Percentiles rank a stretch among this genome's conserved stretches.
Conservation (phyloP, 371 early-diverging fungal species). For the Funneliformis caledonium region DNA sequence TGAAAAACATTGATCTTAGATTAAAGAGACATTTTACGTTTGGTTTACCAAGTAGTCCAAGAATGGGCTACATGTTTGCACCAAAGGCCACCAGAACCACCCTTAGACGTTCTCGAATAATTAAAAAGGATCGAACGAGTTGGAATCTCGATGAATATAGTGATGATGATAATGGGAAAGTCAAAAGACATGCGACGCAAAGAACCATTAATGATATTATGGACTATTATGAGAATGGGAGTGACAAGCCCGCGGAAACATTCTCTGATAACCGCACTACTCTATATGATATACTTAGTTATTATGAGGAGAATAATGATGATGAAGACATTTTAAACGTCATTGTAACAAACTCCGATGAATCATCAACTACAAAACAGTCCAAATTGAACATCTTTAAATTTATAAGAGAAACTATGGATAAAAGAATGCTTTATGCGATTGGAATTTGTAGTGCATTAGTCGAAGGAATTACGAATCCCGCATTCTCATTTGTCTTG, state of each 20-base stretch:
- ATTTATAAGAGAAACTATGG: neutral
- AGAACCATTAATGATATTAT: neutral
- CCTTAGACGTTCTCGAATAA: neutral
- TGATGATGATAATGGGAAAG: neutral
- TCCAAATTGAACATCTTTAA: neutral
- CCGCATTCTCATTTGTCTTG: slow-evolving; percentile 20
- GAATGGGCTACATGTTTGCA: neutral
- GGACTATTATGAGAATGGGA: neutral
- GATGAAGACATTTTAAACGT: neutral
- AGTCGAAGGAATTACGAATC: neutral
- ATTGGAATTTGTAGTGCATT: slow-evolving; percentile 6
- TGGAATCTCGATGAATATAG: slow-evolving; percentile 9
- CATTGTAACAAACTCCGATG: neutral
- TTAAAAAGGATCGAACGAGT: neutral
- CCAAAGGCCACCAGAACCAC: neutral
- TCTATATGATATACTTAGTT: slow-evolving; percentile 27
- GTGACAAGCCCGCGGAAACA: neutral
- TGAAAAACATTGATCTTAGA: neutral
- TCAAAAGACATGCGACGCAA: too few relatives aligned
- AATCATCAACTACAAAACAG: neutral
- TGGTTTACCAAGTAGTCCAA: too few relatives aligned
- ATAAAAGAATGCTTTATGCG: neutral
- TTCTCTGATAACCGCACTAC: slow-evolving; percentile 13
- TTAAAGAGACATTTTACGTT: neutral
- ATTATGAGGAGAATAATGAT: slow-evolving; percentile 8